phyloP scores from a whole-genome alignment of 306 rosid genomes.

The Leucaena leucocephala region DNA sequence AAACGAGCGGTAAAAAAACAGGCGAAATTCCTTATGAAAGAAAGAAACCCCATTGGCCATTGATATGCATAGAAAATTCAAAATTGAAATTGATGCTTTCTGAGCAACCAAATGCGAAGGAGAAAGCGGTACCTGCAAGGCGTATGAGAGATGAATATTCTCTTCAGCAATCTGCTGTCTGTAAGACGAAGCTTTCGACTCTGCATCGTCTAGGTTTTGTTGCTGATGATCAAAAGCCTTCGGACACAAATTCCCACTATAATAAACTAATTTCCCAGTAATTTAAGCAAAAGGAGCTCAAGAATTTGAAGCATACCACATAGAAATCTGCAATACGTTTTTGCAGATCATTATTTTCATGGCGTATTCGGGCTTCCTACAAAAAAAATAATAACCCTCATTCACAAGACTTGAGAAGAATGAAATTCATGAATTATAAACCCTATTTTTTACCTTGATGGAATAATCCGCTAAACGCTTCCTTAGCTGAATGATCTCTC shows the following conservation, averaged over 20 bases:
- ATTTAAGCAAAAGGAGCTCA: neutral
- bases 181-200: slow-evolving; percentile 58
- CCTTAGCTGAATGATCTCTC: slow-evolving; percentile 75
- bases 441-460: slow-evolving; percentile 57
- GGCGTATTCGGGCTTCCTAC: slow-evolving; percentile 79
- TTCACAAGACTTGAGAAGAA: neutral
- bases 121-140: slow-evolving; percentile 49
- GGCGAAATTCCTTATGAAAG: too few species aligned
- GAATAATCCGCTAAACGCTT: slow-evolving; percentile 87
- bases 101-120: too few species aligned
- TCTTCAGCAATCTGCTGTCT: slow-evolving; percentile 94
- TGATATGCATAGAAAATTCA: neutral
- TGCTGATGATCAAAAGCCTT: slow-evolving; percentile 69
- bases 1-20: too few species aligned
- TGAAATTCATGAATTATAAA: slow-evolving; percentile 21
- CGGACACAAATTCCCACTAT: slow-evolving; percentile 1
- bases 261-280: neutral
- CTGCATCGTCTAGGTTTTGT: slow-evolving; percentile 59
- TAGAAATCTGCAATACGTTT: slow-evolving; percentile 93
- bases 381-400: neutral
- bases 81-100: neutral
- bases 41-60: neutral
- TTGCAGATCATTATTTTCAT: slow-evolving; percentile 79
- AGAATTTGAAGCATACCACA: slow-evolving; percentile 47
- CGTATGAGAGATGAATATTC: slow-evolving; percentile 79